Conservation (phyloP, 2,329 filamentous ascomycete genomes). For the Neonectria punicea region DNA sequence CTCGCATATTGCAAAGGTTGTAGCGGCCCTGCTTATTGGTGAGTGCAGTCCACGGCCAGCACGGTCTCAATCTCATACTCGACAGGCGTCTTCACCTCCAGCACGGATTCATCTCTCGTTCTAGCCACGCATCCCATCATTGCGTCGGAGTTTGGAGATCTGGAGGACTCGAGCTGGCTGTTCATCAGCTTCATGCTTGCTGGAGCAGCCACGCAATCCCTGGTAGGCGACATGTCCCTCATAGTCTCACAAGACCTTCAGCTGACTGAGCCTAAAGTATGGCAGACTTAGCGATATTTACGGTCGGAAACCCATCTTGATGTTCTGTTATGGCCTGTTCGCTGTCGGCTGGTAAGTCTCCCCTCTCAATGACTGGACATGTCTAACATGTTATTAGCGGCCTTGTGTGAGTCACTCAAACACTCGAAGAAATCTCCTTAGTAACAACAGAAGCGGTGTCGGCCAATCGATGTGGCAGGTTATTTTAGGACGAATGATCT, state of each 20-base stretch:
- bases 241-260: background rate
- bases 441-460: slow-evolving; percentile 45
- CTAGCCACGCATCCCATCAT: slow-evolving; percentile 73
- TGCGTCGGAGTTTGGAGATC: slow-evolving; percentile 67
- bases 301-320: slow-evolving; percentile 40
- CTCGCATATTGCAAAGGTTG: slow-evolving; percentile 31
- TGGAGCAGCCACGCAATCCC: slow-evolving; percentile 44
- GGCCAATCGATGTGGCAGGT: slow-evolving; percentile 60
- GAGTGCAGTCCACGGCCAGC: background rate
- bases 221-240: slow-evolving; percentile 53
- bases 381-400: slow-evolving; percentile 18
- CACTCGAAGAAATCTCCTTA: accelerated
- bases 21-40: slow-evolving; percentile 32
- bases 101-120: slow-evolving; percentile 72
- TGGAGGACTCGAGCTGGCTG: slow-evolving; percentile 62
- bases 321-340: slow-evolving; percentile 44
- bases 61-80: background rate
- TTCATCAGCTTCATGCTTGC: slow-evolving; percentile 47
- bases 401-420: slow-evolving; percentile 26
- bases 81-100: slow-evolving; percentile 68
- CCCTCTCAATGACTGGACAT: background rate
- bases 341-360: slow-evolving; percentile 50
- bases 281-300: slow-evolving; percentile 46
- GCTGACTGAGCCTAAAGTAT: slow-evolving; percentile 27
- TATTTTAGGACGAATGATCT: slow-evolving; percentile 61